Base-by-base conservation (phyloP, 2,329 filamentous ascomycete species). In the Hypoxylon sp. region DNA sequence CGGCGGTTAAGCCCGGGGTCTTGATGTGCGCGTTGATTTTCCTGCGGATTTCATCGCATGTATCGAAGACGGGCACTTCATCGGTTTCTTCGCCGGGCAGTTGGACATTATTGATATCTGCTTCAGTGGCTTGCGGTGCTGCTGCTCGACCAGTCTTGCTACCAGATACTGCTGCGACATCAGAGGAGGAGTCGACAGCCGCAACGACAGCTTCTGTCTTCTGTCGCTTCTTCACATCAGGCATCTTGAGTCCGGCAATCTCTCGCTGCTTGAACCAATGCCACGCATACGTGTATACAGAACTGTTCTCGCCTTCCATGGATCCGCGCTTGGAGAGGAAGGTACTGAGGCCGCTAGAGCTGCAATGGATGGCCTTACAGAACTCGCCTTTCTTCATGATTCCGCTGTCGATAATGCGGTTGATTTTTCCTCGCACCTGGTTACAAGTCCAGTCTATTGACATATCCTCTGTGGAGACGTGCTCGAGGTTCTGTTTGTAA, bases 11-110 rank as follows among this genome's bases (percentile, higher is more conserved):
- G 28, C 77, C 77, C 0, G 79, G 74, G 56, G 65, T 73, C 48
- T 81, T 77, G n/a, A 88, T 76, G 65, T 84, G 78, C 2, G 79
- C 79, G 46, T 77, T 79, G 72, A 89, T 86, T 75, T 88, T 88
- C 63, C 75, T 78, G 28, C 86, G 81, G 24, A 89, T 71, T 56
- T 84, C 83, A 71, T 88, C 83, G 74, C 86, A 89, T 4, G 81
- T 84, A 65, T 89, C 85, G 70, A 78, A 88, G 8, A 88, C 75
- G 0, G 73, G 70, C 4, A 87, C 83, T 0, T 59, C 61, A 37
- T 80, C 79, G 0, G 72, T 71, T n/a, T 76, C 74, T 28, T 81
- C 80, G 70, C 82, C 82, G 0, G 75, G 70, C 0, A 88, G 77
- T 7, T 72, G 37, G 32, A 87, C 73, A 10, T 62, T 64, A 47